Evolutionary conservation across 352 stramenopile species (phyloP), one percentile per base, ranked within the genome.

Genomic region (Globisporangium splendens): DNA sequence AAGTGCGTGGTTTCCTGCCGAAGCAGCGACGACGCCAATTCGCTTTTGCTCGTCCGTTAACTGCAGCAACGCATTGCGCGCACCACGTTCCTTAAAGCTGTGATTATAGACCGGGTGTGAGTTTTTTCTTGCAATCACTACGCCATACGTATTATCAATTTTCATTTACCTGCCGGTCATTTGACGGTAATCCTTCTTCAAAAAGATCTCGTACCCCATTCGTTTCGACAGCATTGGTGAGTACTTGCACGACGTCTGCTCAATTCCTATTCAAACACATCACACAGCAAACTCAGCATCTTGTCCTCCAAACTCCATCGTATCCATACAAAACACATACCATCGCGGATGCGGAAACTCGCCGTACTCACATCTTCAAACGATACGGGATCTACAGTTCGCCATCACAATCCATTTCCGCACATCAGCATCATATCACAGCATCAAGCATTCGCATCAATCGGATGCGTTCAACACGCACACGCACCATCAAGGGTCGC

Each of bases 111-210:
- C 20, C 24, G 13, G 28, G 1, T 11, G 20, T 41, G 2, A 28
- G 41, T 39, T 15, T 31, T 31, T 10, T 46, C 46, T 50, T 22
- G 15, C 2, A 28, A 2, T 31, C 24, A 5, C 24, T 31, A 31
- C 24, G 24, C 5, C 5, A 31, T 31, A 31, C 24, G 24, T 31
- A 31, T 31, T 31, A 6, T 31, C 24, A 31, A 31, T 5, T 31
- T 31, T 2, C 24, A 56, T 44, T 5, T 54, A 75, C 69, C 66
- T 91, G 48, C 86, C 86, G 10, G 85, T 95, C 79, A 95, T 91
- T 50, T 99, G 95, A 21, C 93, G 91, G 63, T 98, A 96, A 71
- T 99, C 96, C 54, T 97, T 96, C 80, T 99, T 99, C 22, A 99
- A 74, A 62, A 91, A 98, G 22, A 98, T 75, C 51, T 98, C 93